Percentiles rank a stretch among this genome's conserved stretches.
Evolutionary conservation across 352 stramenopile species (phyloP).

Genomic region (Phytophthora citricola): DNA sequence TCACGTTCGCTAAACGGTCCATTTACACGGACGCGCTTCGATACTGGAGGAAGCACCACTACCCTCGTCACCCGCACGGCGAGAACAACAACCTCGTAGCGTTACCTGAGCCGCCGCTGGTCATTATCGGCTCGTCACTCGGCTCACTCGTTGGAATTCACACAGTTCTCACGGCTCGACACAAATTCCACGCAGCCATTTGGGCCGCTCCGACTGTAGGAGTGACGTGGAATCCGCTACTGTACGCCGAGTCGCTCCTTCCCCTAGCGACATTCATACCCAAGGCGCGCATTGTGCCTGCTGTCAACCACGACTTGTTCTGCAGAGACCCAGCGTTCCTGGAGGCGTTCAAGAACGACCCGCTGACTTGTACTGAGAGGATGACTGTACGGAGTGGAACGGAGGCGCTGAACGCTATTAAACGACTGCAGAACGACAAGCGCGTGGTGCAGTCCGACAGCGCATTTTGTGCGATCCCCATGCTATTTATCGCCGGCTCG

Average conservation of each 20-base stretch:
- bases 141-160: slow-evolving; percentile 65
- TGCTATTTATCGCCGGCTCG: slow-evolving; percentile 52
- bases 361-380: slow-evolving; percentile 53
- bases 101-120: slow-evolving; percentile 38
- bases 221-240: slow-evolving; percentile 52
- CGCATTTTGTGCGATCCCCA: slow-evolving; percentile 30
- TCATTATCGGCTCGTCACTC: slow-evolving; percentile 68
- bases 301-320: slow-evolving; percentile 49
- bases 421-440: slow-evolving; percentile 34
- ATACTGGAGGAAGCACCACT: slow-evolving; percentile 34
- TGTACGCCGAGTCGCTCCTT: slow-evolving; percentile 44
- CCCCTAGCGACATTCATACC: slow-evolving; percentile 49
- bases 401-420: slow-evolving; percentile 39
- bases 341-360: slow-evolving; percentile 59
- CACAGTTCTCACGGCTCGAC: slow-evolving; percentile 48
- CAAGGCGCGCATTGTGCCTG: slow-evolving; percentile 50
- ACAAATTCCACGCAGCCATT: slow-evolving; percentile 60
- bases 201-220: slow-evolving; percentile 58
- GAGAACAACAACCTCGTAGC: slow-evolving; percentile 22
- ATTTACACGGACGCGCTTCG: slow-evolving; percentile 42
- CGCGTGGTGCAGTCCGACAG: slow-evolving; percentile 19
- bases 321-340: slow-evolving; percentile 51
- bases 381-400: slow-evolving; percentile 46
- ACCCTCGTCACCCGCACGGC: slow-evolving; percentile 18
- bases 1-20: slow-evolving; percentile 44